Evolutionary conservation across 768 basidiomycete species (phyloP), one percentile per base, ranked within the genome.

Genomic region (Paxillus involutus): DNA sequence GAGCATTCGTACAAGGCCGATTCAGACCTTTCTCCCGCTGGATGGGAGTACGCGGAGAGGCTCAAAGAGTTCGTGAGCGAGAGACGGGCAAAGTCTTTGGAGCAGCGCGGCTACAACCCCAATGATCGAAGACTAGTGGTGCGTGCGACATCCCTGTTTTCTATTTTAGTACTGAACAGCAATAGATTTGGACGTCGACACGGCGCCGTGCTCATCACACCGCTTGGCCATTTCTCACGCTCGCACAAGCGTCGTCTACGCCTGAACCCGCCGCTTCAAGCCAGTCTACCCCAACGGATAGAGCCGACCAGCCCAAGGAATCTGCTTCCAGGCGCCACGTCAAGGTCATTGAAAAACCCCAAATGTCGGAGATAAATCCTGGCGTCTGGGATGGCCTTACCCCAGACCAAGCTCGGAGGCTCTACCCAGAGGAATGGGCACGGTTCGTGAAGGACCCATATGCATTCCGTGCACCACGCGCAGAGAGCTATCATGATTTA

Each of bases 1-100:
- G 97, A 99, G 68, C 97, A 98, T 68, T 98, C 96, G 6, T 98
- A 95, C 79, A 96, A 95, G 73, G 95, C 97, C 36, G 97, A 99
- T 65, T 94, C 95, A 2, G 96, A 98, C 70, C 81, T 99, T 10
- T 97, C 95, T 2, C 89, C 91, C 3, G 88, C 86, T 0, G 97
- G 97, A 3, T 94, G 93, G 91, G 94, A 97, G 55, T 99, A 99
- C 60, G 88, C 95, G 3, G 89, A 92, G 60, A 80, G 79, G 39
- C 76, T 99, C 55, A 94, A 89, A 62, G 91, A 97, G 41, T 96
- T 96, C 57, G 89, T 99, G 17, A 77, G 91, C 8, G 85, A 93
- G 41, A 81, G 94, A 44, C 82, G 95, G 30, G 82, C 85, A 21
- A 90, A 89, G 68, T 78, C 84, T 12, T 75, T 90, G 14, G 84